phyloP scores from a whole-genome alignment of 805 yeast species.

The Gaillardinia entomophila region DNA sequence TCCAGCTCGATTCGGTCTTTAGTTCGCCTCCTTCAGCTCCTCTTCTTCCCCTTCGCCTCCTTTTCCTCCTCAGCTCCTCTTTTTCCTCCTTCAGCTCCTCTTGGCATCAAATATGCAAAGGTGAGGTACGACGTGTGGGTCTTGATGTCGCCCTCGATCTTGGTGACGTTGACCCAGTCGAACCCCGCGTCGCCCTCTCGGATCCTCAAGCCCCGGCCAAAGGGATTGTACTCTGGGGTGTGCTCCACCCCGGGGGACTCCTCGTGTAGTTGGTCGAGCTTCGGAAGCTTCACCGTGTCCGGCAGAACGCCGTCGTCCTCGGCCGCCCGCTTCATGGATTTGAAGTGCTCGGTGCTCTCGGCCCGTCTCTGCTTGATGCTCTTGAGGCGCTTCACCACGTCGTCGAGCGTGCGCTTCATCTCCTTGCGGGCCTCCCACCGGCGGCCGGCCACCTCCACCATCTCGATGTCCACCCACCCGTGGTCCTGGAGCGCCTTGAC shows the following conservation, averaged over 20 bases:
- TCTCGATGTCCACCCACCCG: slow-evolving; percentile 85
- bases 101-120: slow-evolving; percentile 57
- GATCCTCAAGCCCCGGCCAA: slow-evolving; percentile 83
- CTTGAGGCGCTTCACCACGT: slow-evolving; percentile 67
- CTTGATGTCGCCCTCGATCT: slow-evolving; percentile 78
- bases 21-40: too few species aligned
- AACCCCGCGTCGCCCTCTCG: slow-evolving; percentile 81
- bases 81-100: too few species aligned
- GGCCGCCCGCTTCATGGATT: slow-evolving; percentile 7
- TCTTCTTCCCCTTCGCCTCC: too few species aligned
- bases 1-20: too few species aligned
- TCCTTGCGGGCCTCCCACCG: slow-evolving; percentile 87
- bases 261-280: slow-evolving; percentile 7
- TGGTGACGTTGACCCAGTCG: slow-evolving; percentile 81
- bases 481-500: slow-evolving; percentile 63
- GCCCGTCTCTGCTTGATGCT: slow-evolving; percentile 69
- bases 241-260: slow-evolving; percentile 2
- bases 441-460: slow-evolving; percentile 83
- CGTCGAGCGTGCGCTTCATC: slow-evolving; percentile 77
- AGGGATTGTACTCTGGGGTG: slow-evolving; percentile 61
- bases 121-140: slow-evolving; percentile 92
- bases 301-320: slow-evolving; percentile 10
- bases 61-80: too few species aligned
- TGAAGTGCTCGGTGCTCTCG: slow-evolving; percentile 52
- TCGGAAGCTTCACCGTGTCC: slow-evolving; percentile 13